These are phyloP conservation scores for Ceratobasidium sp. DNA, from an alignment of 1,284 basidiomycete species.

Conservation along the genomic window DNA sequence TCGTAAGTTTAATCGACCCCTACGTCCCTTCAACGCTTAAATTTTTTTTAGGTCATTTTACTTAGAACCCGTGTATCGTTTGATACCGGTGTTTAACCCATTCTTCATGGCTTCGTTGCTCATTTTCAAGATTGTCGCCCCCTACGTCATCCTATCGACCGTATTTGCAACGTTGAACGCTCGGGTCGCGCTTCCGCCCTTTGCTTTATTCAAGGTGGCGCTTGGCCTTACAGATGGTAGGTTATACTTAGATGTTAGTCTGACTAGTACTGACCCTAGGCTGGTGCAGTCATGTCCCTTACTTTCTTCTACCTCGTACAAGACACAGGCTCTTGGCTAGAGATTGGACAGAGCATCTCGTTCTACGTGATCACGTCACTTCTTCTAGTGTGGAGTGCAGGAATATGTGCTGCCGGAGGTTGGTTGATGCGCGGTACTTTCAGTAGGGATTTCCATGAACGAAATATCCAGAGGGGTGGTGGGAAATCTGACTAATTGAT, in stretches of 20 bases:
- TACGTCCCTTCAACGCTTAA: constrained; percentile 19
- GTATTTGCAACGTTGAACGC: constrained; percentile 74
- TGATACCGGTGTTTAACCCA: constrained; percentile 87
- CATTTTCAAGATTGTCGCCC: constrained; percentile 83
- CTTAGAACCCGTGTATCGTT: constrained; percentile 87
- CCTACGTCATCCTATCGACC: constrained; percentile 79
- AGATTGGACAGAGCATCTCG: constrained; percentile 89
- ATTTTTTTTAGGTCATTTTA: constrained; percentile 75
- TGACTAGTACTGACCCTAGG: constrained; percentile 31
- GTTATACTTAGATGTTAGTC: constrained; percentile 46
- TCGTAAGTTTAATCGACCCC: constrained; percentile 62
- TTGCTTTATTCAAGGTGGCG: constrained; percentile 79
- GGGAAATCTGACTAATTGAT: background rate
- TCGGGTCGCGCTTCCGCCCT: constrained; percentile 72
- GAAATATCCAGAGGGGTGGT: background rate
- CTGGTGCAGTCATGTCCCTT: constrained; percentile 72
- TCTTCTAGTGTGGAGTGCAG: constrained; percentile 80
- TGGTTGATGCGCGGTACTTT: constrained; percentile 62
- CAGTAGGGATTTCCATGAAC: too few relatives aligned
- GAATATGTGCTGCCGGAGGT: constrained; percentile 75
- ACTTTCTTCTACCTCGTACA: constrained; percentile 86
- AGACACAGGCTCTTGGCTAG: constrained; percentile 88
- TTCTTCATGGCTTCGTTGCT: constrained; percentile 83
- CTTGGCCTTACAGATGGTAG: constrained; percentile 77
- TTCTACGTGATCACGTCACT: constrained; percentile 89